These are phyloP conservation scores for Clitopilus passeckerianus DNA, from an alignment of 768 basidiomycete species.

Conservation along the genomic window DNA sequence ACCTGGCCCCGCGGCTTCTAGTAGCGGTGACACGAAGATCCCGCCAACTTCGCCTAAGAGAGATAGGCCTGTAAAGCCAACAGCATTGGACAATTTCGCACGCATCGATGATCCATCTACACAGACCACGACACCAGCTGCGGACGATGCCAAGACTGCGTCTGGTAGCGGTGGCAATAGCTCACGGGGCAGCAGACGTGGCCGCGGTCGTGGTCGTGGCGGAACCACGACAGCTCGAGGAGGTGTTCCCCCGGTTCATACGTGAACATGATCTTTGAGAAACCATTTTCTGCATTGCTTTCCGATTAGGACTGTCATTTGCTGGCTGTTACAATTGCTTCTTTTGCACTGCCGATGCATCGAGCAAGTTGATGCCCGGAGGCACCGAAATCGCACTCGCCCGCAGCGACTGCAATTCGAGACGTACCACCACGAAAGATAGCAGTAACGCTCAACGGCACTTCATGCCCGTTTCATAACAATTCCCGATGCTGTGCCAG, in stretches of 20 bases:
- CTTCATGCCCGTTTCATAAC: too few species aligned
- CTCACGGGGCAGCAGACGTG: background rate
- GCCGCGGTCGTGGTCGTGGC: background rate
- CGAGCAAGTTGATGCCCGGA: too few species aligned
- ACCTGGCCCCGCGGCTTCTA: background rate
- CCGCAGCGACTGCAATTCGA: too few species aligned
- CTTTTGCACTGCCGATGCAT: too few species aligned
- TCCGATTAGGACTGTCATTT: too few species aligned
- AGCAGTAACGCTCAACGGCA: too few species aligned
- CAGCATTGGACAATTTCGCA: background rate
- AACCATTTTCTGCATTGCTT: background rate
- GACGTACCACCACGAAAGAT: too few species aligned
- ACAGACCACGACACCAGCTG: background rate
- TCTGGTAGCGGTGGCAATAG: background rate
- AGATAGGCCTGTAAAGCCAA: background rate
- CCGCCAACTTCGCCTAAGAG: background rate
- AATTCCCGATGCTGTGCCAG: too few species aligned
- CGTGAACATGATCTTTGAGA: background rate
- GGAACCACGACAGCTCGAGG: background rate
- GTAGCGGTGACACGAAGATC: background rate
- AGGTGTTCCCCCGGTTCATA: background rate
- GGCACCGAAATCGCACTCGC: too few species aligned
- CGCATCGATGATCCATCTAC: background rate
- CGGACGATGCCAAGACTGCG: background rate
- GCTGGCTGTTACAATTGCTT: too few species aligned